These are phyloP conservation scores for Mycena floridula DNA, from an alignment of 768 basidiomycete species.

Conservation along the genomic window DNA sequence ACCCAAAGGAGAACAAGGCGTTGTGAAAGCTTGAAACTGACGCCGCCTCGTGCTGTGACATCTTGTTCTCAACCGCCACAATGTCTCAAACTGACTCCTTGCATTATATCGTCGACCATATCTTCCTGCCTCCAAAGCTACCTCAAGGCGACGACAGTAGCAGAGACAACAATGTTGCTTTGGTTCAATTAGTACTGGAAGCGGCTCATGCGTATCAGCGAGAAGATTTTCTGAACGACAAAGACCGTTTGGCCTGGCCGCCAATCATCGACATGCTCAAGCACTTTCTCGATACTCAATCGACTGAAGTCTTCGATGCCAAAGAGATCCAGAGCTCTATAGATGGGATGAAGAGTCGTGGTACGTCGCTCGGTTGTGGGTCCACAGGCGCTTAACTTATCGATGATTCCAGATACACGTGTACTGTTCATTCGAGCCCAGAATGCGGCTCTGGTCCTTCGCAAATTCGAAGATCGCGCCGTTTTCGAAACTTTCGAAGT, in stretches of 20 bases:
- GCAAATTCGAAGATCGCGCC: slow-evolving; percentile 17
- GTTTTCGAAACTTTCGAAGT: slow-evolving; percentile 43
- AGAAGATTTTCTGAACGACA: not conserved
- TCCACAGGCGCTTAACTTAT: not conserved
- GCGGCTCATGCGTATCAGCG: slow-evolving; percentile 15
- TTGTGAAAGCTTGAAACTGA: too few relatives aligned
- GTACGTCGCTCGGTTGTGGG: too few relatives aligned
- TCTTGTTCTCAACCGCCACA: too few relatives aligned
- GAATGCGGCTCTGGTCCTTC: slow-evolving; percentile 40
- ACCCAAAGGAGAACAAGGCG: too few relatives aligned
- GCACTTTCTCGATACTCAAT: too few relatives aligned
- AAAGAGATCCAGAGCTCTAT: too few relatives aligned
- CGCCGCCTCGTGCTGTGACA: too few relatives aligned
- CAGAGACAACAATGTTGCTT: not conserved
- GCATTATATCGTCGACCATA: slow-evolving; percentile 6
- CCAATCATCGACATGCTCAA: slow-evolving; percentile 18
- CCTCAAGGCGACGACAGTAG: not conserved
- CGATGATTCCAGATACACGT: slow-evolving; percentile 24
- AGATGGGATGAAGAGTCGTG: too few relatives aligned
- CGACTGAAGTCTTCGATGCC: too few relatives aligned
- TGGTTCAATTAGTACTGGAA: slow-evolving; percentile 5
- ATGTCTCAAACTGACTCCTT: not conserved
- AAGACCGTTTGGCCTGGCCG: slow-evolving; percentile 19
- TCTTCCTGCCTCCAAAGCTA: slow-evolving; percentile 6
- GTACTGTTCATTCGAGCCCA: slow-evolving; percentile 35